phyloP scores from a whole-genome alignment of 2,329 filamentous ascomycete genomes.

The Aspergillus glaucus region DNA sequence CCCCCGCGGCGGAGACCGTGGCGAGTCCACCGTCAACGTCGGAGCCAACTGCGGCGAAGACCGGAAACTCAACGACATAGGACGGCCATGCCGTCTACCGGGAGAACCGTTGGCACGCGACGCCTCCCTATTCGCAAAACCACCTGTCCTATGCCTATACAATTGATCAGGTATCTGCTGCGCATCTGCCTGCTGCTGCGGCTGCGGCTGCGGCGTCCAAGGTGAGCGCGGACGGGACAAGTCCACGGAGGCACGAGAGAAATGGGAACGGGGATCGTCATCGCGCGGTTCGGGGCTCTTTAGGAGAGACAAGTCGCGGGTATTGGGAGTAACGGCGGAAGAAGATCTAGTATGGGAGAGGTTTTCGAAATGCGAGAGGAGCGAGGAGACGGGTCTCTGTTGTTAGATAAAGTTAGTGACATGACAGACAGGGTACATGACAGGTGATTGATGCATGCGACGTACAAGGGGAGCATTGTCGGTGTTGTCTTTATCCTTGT shows the following conservation, averaged over 20 bases:
- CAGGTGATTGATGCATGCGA: constrained; percentile 4
- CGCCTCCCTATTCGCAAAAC: constrained; percentile 15
- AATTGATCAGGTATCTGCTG: constrained; percentile 11
- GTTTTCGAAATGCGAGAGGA: constrained; percentile 45
- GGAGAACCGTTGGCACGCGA: constrained; percentile 36
- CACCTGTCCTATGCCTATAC: constrained; percentile 5
- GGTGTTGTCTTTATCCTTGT: constrained; percentile 26
- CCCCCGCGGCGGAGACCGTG: constrained; percentile 35
- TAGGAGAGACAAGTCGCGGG: constrained; percentile 26
- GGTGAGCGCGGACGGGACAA: constrained; percentile 35
- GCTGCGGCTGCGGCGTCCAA: constrained; percentile 20
- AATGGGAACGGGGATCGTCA: constrained; percentile 16
- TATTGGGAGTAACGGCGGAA: constrained; percentile 19
- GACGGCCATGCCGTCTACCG: constrained; percentile 53
- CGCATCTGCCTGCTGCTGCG: constrained; percentile 12
- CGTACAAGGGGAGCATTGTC: constrained; percentile 34
- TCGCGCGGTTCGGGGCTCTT: constrained; percentile 28
- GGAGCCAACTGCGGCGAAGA: constrained; percentile 38
- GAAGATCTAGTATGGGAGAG: constrained; percentile 33
- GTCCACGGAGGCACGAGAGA: constrained; percentile 37
- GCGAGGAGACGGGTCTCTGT: constrained; percentile 44
- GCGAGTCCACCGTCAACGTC: constrained; percentile 39
- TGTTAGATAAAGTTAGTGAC: constrained; percentile 9
- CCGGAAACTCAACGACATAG: constrained; percentile 39
- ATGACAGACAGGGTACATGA: constrained; percentile 1